Evolutionary conservation across 805 yeast genomes (phyloP).

Genomic region (Yamadazyma akitaensis): DNA sequence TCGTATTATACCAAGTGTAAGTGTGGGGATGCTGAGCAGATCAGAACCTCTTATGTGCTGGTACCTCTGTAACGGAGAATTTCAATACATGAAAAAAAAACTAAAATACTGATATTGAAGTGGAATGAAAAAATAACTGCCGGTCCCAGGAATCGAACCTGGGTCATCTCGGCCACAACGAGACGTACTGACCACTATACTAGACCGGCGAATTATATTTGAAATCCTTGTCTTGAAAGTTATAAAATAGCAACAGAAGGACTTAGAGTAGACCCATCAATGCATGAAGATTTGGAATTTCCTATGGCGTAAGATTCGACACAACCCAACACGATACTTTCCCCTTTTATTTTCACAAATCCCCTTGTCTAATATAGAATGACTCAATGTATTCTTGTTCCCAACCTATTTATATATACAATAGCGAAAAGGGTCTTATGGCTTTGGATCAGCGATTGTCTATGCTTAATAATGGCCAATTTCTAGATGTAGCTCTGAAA

Average conservation of each 20-base stretch:
- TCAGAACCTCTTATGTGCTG: not conserved
- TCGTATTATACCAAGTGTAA: too few species aligned
- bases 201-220: constrained; percentile 35
- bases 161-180: constrained; percentile 52
- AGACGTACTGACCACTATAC: constrained; percentile 49
- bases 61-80: too few species aligned
- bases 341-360: too few species aligned
- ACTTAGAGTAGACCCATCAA: not conserved
- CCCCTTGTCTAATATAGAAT: too few species aligned
- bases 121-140: constrained; percentile 26
- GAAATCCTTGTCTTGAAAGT: not conserved
- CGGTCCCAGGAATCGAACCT: constrained; percentile 53
- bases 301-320: too few species aligned
- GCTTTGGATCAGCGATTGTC: not conserved
- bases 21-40: not conserved
- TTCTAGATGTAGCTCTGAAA: not conserved
- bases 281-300: too few species aligned
- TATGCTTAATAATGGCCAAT: too few species aligned
- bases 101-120: too few species aligned
- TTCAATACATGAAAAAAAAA: too few species aligned
- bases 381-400: too few species aligned
- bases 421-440: not conserved
- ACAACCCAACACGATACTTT: too few species aligned
- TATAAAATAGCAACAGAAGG: not conserved
- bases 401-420: not conserved